Conservation (phyloP, 2,329 filamentous ascomycete species). For the Penicillium occitanis region DNA sequence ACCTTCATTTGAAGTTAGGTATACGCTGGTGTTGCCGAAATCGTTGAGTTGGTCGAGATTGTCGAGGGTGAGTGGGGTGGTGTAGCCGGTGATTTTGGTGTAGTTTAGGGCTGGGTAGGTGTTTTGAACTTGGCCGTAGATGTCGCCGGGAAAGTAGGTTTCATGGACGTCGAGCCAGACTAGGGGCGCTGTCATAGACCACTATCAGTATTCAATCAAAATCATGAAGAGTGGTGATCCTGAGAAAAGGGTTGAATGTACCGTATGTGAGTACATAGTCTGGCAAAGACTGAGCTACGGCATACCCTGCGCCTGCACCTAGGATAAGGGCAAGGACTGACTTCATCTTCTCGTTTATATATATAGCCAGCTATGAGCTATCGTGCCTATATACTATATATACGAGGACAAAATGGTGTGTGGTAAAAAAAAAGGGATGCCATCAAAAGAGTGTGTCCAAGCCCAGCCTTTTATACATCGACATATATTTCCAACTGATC, state of each 20-base stretch:
- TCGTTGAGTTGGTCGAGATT: conserved; percentile 52
- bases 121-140: conserved; percentile 48
- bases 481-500: background rate
- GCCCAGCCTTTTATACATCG: background rate
- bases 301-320: conserved; percentile 3
- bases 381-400: background rate
- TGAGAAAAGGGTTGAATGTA: background rate
- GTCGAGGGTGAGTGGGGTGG: conserved; percentile 46
- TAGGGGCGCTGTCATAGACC: conserved; percentile 43
- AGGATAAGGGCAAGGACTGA: conserved; percentile 8
- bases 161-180: conserved; percentile 53
- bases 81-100: conserved; percentile 38
- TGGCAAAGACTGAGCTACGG: conserved; percentile 9
- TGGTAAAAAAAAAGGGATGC: background rate
- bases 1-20: conserved; percentile 51
- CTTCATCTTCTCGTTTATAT: conserved; percentile 6
- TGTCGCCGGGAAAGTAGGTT: conserved; percentile 52
- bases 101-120: conserved; percentile 49
- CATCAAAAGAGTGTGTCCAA: background rate
- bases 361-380: background rate
- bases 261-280: conserved; percentile 19
- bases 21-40: conserved; percentile 48
- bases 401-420: background rate
- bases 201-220: background rate
- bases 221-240: background rate